phyloP scores from a whole-genome alignment of 352 stramenopile genomes.

The Pythium rishiriense region DNA sequence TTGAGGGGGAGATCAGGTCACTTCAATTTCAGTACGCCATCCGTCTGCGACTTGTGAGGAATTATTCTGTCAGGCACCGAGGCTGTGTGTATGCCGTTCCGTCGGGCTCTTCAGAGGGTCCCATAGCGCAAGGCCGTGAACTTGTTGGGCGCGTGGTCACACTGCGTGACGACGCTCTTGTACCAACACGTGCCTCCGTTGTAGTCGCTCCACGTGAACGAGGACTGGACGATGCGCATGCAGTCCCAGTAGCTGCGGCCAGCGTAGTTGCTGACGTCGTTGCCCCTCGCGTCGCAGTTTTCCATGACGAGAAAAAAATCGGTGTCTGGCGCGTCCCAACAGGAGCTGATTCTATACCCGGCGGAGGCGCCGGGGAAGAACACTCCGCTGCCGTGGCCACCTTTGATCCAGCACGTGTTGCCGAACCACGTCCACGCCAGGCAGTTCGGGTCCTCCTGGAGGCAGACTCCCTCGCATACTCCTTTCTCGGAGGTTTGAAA shows the following conservation, averaged over 20 bases:
- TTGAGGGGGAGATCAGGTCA: too few species aligned
- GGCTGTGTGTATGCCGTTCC: neutral
- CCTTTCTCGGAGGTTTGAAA: too few species aligned
- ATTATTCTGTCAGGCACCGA: too few species aligned
- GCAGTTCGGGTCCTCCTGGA: too few species aligned
- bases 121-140: slow-evolving; percentile 1
- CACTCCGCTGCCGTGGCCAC: slow-evolving; percentile 1
- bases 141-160: neutral
- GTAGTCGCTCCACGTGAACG: slow-evolving; percentile 4
- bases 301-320: neutral
- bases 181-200: slow-evolving; percentile 7
- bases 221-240: neutral
- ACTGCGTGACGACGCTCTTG: neutral
- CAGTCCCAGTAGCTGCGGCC: slow-evolving; percentile 1
- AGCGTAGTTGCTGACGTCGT: neutral
- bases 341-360: too few species aligned
- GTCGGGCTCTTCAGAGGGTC: neutral
- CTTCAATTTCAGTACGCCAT: too few species aligned
- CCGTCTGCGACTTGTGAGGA: too few species aligned
- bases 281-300: neutral
- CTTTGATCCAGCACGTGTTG: slow-evolving; percentile 61
- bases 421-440: slow-evolving; percentile 35
- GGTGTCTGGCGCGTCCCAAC: too few species aligned
- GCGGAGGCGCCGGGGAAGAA: neutral
- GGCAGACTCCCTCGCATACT: too few species aligned